phyloP scores from a whole-genome alignment of 495 filamentous ascomycete species.

The Venustampulla echinocandica region DNA sequence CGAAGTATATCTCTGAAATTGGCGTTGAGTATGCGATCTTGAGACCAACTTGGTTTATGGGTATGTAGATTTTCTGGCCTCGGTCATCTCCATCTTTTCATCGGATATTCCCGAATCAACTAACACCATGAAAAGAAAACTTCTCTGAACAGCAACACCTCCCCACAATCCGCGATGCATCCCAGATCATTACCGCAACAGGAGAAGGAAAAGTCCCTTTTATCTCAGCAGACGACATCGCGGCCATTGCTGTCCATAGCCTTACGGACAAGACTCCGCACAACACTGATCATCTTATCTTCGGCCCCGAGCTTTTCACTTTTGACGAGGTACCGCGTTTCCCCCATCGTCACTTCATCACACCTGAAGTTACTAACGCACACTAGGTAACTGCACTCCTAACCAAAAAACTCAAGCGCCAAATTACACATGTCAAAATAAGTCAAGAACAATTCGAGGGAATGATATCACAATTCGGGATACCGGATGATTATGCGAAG shows the following conservation, averaged over 20 bases:
- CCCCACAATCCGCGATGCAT: constrained; percentile 30
- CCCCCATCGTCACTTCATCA: neutral
- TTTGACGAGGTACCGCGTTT: constrained; percentile 34
- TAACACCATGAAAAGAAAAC: constrained; percentile 29
- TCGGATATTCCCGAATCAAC: neutral
- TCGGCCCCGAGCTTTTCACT: constrained; percentile 38
- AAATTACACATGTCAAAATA: constrained; percentile 38
- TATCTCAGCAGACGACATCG: constrained; percentile 40
- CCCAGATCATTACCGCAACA: constrained; percentile 36
- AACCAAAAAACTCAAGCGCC: constrained; percentile 28
- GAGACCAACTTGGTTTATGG: constrained; percentile 21
- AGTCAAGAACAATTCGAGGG: constrained; percentile 23
- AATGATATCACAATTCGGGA: constrained; percentile 9
- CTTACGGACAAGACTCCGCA: constrained; percentile 32
- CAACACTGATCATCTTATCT: constrained; percentile 35
- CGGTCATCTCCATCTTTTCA: neutral
- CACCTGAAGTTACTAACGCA: neutral
- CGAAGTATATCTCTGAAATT: constrained; percentile 29
- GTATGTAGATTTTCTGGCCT: constrained; percentile 2
- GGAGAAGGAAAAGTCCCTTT: constrained; percentile 37
- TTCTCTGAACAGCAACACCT: constrained; percentile 23
- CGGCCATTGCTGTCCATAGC: constrained; percentile 34
- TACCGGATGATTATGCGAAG: constrained; percentile 16
- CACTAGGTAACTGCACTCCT: constrained; percentile 35
- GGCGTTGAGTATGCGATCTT: constrained; percentile 31